phyloP scores from a whole-genome alignment of 2,329 filamentous ascomycete species.

The Sporothrix pallida region DNA sequence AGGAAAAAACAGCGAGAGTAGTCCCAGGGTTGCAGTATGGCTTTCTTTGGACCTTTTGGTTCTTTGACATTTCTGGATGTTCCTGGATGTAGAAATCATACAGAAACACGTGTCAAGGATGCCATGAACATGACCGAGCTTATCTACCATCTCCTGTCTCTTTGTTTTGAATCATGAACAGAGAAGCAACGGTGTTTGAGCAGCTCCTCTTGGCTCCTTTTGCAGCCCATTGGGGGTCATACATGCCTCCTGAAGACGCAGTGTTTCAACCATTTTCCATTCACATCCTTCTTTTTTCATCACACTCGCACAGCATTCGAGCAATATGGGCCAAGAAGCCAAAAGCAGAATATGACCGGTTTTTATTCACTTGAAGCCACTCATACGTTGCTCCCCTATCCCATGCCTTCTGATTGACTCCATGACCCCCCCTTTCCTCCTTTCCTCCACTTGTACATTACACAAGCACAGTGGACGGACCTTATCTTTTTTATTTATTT shows the following conservation, averaged over 20 bases:
- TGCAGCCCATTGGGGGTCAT: no score
- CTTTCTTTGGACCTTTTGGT: no score
- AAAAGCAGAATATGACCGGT: conserved; percentile 14
- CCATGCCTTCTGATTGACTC: conserved; percentile 1
- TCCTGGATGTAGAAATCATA: background rate
- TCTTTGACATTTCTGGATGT: no score
- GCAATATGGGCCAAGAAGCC: background rate
- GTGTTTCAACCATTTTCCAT: no score
- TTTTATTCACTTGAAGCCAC: no score
- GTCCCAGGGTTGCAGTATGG: conserved; percentile 26
- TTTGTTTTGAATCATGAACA: background rate
- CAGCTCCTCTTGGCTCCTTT: no score
- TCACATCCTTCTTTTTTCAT: conserved; percentile 8
- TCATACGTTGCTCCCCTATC: background rate
- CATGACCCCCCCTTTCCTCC: background rate
- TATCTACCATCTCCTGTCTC: background rate
- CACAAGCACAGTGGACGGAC: conserved; percentile 10
- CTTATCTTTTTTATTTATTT: background rate
- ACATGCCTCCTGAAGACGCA: no score
- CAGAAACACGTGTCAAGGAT: background rate
- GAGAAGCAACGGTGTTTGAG: no score
- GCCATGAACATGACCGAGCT: no score
- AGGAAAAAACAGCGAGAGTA: conserved; percentile 32
- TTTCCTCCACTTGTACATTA: conserved; percentile 10
- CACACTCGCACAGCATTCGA: conserved; percentile 29